Evolutionary conservation across 2,329 filamentous ascomycete species (phyloP).

Genomic region (Trichoderma sp.): DNA sequence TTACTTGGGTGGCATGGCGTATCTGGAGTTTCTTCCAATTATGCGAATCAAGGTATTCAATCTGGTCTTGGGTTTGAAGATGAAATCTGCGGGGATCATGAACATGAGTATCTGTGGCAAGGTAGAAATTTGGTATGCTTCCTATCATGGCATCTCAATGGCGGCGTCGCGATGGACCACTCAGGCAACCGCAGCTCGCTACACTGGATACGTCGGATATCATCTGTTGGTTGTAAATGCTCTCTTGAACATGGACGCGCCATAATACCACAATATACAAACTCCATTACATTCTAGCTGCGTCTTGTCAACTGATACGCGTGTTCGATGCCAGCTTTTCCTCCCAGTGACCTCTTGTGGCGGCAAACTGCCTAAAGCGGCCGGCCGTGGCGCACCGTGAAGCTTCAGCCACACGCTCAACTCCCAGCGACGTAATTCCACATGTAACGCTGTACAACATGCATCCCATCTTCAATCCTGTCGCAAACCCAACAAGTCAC

Average conservation of each 20-base stretch:
- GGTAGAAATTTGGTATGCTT: no score
- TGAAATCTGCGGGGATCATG: not conserved
- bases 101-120: no score
- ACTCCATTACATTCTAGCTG: not conserved
- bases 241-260: no score
- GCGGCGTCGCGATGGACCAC: no score
- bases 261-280: no score
- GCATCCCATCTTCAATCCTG: not conserved
- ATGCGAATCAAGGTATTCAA: not conserved
- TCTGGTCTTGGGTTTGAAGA: not conserved
- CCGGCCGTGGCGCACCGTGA: constrained; percentile 34
- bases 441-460: constrained; percentile 8
- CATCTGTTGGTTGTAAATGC: no score
- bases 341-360: not conserved
- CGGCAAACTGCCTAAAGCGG: not conserved
- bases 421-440: constrained; percentile 25
- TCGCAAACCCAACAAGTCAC: constrained; percentile 15
- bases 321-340: not conserved
- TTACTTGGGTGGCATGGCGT: not conserved
- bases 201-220: no score
- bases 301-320: not conserved
- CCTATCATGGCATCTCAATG: no score
- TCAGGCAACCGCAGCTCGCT: no score
- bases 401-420: constrained; percentile 35
- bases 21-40: not conserved